Evolutionary conservation across 2,329 filamentous ascomycete species (phyloP), one percentile per base, ranked within the genome.

Genomic region (Verticillium dahliae): DNA sequence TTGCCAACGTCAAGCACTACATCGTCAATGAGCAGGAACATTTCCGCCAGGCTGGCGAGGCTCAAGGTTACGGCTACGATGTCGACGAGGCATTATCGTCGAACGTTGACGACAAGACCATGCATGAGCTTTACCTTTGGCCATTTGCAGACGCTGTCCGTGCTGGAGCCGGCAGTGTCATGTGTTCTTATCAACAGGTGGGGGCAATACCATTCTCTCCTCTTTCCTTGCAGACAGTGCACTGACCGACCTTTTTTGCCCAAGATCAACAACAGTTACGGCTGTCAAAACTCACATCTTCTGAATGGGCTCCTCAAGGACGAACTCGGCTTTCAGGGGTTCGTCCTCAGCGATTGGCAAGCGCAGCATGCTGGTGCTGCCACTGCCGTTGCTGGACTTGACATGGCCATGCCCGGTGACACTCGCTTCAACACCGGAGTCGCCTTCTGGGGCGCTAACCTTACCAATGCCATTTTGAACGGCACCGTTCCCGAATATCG

Each of bases 341-440:
- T 91, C 68, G 82, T 94, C 62, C 86, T 91, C 84, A 86, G 83
- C n/a, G 91, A 96, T 72, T 95, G 90, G 89, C 79, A 84, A 66
- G 91, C 89, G 4, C 89, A 92, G 68, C 89, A 93, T 68, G 79
- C 85, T 3, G 89, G 89, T 65, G 86, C 84, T 5, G 78, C 85
- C 33, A 84, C 82, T 39, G 88, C 90, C 2, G 78, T 86, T 41
- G 89, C 90, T 27, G 91, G 91, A 45, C 78, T 95, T 31, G 92
- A 96, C 73, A 92, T 95, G 90, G 83, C 83, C n/a, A 95, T 95
- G 91, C 90, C 90, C 1, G 91, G 91, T 60, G 94, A 97, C 71
- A 90, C 90, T 1, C 66, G 76, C 22, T 96, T 97, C 77, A 85
- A 90, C 73, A 85, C 83, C 4, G 90, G 90, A 6, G 74, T 76